These are phyloP conservation scores for Yamadazyma nakazawae DNA, from an alignment of 805 yeast genomes.

Conservation along the genomic window DNA sequence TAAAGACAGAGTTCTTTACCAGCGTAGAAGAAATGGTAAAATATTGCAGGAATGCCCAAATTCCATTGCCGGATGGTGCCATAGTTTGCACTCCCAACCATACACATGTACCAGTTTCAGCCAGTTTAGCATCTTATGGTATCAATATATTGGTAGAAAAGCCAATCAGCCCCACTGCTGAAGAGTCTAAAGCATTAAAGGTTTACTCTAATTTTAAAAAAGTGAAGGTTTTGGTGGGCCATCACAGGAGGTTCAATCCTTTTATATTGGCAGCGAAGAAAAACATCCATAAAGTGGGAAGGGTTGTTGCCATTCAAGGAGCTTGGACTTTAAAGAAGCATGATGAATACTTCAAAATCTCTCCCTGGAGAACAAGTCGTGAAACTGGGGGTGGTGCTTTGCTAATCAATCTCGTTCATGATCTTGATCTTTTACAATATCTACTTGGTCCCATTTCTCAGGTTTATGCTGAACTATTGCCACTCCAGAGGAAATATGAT, in stretches of 20 bases:
- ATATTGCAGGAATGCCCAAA: constrained; percentile 20
- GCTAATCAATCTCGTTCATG: constrained; percentile 40
- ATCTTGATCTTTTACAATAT: constrained; percentile 39
- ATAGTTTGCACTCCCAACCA: constrained; percentile 42
- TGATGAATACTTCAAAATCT: constrained; percentile 29
- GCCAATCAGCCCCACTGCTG: constrained; percentile 35
- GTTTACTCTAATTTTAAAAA: constrained; percentile 17
- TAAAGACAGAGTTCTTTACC: constrained; percentile 23
- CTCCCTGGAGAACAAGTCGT: constrained; percentile 38
- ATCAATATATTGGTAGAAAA: constrained; percentile 40
- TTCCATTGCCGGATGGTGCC: constrained; percentile 37
- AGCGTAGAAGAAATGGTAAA: constrained; percentile 25
- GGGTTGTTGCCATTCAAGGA: constrained; percentile 37
- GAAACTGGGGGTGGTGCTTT: constrained; percentile 39
- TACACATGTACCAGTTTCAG: constrained; percentile 34
- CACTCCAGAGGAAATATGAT: constrained; percentile 26
- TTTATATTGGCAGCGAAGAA: constrained; percentile 36
- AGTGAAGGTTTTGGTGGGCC: constrained; percentile 38
- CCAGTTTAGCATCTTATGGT: constrained; percentile 32
- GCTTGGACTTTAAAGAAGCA: constrained; percentile 39
- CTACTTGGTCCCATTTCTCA: constrained; percentile 37
- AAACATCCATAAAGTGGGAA: constrained; percentile 29
- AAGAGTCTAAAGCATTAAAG: constrained; percentile 32
- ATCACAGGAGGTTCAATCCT: constrained; percentile 43
- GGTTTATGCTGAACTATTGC: constrained; percentile 37